Percentiles rank a stretch among this genome's conserved stretches.
Evolutionary conservation across 192 early-diverging fungal genomes (phyloP).

Genomic region (Coemansia sp.): DNA sequence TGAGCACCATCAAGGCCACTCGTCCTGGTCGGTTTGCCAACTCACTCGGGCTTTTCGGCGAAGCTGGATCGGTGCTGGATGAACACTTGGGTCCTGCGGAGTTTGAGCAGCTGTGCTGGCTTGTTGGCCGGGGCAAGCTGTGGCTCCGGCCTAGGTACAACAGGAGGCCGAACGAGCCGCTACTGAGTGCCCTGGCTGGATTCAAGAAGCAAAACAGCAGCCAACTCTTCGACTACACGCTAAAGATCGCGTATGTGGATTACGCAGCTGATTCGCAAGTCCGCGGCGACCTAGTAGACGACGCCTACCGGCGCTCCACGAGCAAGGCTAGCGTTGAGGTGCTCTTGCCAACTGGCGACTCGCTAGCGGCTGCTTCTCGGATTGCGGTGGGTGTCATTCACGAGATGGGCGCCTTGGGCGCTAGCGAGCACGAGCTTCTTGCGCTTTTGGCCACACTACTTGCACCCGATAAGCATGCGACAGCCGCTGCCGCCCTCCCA

Average conservation of each 20-base stretch:
- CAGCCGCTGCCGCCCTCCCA: neutral
- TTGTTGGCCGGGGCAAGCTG: constrained; percentile 23
- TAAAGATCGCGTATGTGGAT: neutral
- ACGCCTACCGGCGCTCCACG: neutral
- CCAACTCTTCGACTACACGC: neutral
- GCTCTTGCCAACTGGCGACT: neutral
- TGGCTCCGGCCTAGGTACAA: constrained; percentile 37
- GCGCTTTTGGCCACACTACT: constrained; percentile 6
- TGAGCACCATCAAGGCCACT: constrained; percentile 12
- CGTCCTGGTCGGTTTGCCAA: constrained; percentile 16
- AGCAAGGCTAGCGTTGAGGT: neutral
- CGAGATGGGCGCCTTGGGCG: constrained; percentile 30
- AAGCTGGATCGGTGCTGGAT: neutral
- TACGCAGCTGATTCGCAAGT: neutral
- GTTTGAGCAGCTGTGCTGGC: constrained; percentile 14
- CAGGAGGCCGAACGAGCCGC: neutral
- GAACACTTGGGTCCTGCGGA: constrained; percentile 6
- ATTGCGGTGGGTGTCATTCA: constrained; percentile 11
- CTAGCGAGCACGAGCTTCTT: constrained; percentile 24
- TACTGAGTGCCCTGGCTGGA: constrained; percentile 10
- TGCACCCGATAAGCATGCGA: neutral
- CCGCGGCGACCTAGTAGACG: neutral
- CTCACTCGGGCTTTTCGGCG: neutral
- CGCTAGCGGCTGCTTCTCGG: constrained; percentile 11
- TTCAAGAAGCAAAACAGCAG: constrained; percentile 4